Percentiles rank a stretch among this genome's conserved stretches.
phyloP scores from a whole-genome alignment of 306 rosid genomes.

The Luffa acutangula region DNA sequence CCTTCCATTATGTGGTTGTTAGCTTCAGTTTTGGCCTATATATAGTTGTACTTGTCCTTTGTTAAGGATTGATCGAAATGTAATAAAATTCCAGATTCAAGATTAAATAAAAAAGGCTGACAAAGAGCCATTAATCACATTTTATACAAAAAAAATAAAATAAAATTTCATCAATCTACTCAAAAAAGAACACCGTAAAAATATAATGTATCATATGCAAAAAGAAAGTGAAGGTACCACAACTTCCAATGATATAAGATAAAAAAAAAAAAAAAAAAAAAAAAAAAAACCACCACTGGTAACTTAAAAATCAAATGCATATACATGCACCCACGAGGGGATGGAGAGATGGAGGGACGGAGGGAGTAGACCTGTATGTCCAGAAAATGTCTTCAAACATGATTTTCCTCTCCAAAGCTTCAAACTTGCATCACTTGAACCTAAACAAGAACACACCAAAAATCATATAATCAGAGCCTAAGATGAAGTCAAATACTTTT shows the following conservation, averaged over 20 bases:
- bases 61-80: not conserved
- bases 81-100: not conserved
- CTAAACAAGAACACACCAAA: slow-evolving; percentile 28
- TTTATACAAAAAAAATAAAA: not conserved
- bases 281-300: not conserved
- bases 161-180: not conserved
- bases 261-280: not conserved
- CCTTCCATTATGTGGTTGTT: not conserved
- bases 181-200: not conserved
- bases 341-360: not conserved
- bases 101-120: not conserved
- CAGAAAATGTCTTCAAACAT: slow-evolving; percentile 59
- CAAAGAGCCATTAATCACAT: not conserved
- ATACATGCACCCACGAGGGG: not conserved
- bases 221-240: not conserved
- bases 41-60: not conserved
- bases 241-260: not conserved
- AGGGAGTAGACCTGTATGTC: slow-evolving; percentile 62
- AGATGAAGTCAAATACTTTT: not conserved
- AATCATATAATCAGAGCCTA: slow-evolving; percentile 14
- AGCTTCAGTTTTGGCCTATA: not conserved
- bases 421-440: slow-evolving; percentile 80
- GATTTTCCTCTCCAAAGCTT: slow-evolving; percentile 85
- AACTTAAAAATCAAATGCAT: not conserved
- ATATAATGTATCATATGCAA: not conserved